Conservation (phyloP, 495 filamentous ascomycete species). For the Penicillium angulare region DNA sequence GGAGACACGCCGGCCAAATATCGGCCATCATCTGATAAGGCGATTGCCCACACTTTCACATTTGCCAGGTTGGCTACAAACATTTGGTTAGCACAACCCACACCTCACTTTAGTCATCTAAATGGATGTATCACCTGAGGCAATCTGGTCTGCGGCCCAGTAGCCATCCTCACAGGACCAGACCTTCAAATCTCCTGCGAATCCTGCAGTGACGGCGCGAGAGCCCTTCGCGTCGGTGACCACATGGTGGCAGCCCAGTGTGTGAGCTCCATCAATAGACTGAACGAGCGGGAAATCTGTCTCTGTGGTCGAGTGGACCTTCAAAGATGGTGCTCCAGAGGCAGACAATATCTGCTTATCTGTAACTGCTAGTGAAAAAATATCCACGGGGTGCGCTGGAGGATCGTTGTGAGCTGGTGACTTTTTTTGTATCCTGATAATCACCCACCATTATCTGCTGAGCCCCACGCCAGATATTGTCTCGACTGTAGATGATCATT, state of each 20-base stretch:
- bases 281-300: constrained; percentile 74
- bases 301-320: constrained; percentile 68
- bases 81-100: constrained; percentile 7
- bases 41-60: constrained; percentile 78
- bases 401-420: constrained; percentile 19
- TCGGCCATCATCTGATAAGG: constrained; percentile 76
- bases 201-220: constrained; percentile 77
- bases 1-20: constrained; percentile 79
- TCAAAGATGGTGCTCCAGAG: constrained; percentile 76
- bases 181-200: constrained; percentile 79
- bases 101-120: neutral
- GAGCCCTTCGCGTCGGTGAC: constrained; percentile 65
- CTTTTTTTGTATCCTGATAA: constrained; percentile 6
- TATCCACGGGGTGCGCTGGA: constrained; percentile 79
- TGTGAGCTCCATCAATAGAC: constrained; percentile 71
- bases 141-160: constrained; percentile 51
- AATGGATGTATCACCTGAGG: constrained; percentile 38
- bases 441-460: constrained; percentile 75
- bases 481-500: constrained; percentile 66
- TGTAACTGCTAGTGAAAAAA: constrained; percentile 87
- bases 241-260: constrained; percentile 86
- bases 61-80: constrained; percentile 18
- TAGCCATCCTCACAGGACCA: constrained; percentile 62
- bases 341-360: constrained; percentile 72
- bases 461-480: constrained; percentile 92